Percentiles rank a stretch among this genome's conserved stretches.
Evolutionary conservation across 2,329 filamentous ascomycete genomes (phyloP).

Genomic region (Monosporascus sp.): DNA sequence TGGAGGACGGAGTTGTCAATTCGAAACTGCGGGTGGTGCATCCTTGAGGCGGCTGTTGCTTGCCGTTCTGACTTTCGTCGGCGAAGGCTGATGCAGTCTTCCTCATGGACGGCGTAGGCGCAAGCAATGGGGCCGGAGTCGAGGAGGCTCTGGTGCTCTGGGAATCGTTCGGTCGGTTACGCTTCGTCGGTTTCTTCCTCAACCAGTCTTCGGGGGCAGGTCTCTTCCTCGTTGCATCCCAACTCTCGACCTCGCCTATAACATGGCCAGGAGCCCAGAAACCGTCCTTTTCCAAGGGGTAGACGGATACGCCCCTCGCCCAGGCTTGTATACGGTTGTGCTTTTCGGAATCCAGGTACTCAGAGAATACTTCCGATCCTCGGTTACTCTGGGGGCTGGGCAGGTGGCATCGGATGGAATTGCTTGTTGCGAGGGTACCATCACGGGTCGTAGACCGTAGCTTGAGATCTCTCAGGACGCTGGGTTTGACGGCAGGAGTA

Average conservation of each 20-base stretch:
- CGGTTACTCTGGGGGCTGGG: constrained; percentile 29
- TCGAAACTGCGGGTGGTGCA: constrained; percentile 18
- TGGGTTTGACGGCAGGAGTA: constrained; percentile 5
- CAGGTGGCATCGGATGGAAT: constrained; percentile 33
- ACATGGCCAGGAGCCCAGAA: constrained; percentile 23
- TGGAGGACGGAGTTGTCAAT: constrained; percentile 21
- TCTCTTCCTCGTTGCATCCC: constrained; percentile 14
- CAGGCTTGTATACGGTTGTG: constrained; percentile 20
- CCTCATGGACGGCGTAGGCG: background rate
- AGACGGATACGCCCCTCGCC: constrained; percentile 14
- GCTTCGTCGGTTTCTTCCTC: constrained; percentile 21
- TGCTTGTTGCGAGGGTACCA: constrained; percentile 6
- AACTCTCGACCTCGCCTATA: background rate
- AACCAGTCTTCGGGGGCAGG: constrained; percentile 20
- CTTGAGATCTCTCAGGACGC: constrained; percentile 4
- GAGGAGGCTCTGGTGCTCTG: constrained; percentile 11
- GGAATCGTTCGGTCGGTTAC: constrained; percentile 10
- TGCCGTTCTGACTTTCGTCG: background rate
- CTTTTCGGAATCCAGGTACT: constrained; percentile 11
- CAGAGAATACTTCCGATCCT: constrained; percentile 12
- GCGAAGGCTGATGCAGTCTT: constrained; percentile 4
- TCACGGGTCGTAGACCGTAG: constrained; percentile 2
- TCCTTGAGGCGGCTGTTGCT: background rate
- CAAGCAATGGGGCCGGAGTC: constrained; percentile 15
- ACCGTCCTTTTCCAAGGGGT: constrained; percentile 15